phyloP scores from a whole-genome alignment of 2,329 filamentous ascomycete species.

The Fusarium kyushuense region DNA sequence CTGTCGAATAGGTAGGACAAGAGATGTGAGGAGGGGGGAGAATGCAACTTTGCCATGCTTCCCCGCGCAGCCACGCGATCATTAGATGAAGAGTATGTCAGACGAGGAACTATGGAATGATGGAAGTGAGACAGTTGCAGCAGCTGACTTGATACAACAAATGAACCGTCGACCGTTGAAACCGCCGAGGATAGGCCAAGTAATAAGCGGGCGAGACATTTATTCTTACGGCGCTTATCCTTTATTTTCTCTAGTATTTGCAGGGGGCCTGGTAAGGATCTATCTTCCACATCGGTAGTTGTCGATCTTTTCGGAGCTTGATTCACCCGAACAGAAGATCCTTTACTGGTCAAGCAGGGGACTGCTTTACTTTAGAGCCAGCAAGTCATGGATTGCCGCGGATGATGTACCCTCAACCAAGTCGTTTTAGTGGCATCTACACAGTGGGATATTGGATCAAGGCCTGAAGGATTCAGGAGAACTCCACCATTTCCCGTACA shows the following conservation, averaged over 20 bases:
- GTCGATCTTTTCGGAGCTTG: slow-evolving; percentile 30
- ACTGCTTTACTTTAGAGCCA: background rate
- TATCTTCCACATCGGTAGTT: background rate
- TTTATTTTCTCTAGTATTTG: background rate
- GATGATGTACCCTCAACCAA: background rate
- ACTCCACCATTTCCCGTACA: slow-evolving; percentile 21
- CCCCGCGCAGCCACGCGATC: background rate
- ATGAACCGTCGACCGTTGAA: background rate
- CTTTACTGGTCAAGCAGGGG: background rate
- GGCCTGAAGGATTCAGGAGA: background rate
- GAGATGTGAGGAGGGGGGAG: background rate
- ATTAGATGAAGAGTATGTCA: background rate
- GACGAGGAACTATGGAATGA: background rate
- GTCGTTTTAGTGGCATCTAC: no score
- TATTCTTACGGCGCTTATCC: background rate
- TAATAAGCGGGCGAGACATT: slow-evolving; percentile 8
- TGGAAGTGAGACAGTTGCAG: no score
- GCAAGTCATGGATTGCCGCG: background rate
- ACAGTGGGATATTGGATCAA: no score
- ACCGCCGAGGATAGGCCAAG: background rate
- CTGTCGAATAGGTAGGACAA: background rate
- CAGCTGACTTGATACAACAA: background rate
- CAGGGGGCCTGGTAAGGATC: background rate
- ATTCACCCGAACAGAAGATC: slow-evolving; percentile 10
- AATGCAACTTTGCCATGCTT: background rate